Evolutionary conservation across 2,329 filamentous ascomycete species (phyloP).

Genomic region (Chrysosporium queenslandicum): DNA sequence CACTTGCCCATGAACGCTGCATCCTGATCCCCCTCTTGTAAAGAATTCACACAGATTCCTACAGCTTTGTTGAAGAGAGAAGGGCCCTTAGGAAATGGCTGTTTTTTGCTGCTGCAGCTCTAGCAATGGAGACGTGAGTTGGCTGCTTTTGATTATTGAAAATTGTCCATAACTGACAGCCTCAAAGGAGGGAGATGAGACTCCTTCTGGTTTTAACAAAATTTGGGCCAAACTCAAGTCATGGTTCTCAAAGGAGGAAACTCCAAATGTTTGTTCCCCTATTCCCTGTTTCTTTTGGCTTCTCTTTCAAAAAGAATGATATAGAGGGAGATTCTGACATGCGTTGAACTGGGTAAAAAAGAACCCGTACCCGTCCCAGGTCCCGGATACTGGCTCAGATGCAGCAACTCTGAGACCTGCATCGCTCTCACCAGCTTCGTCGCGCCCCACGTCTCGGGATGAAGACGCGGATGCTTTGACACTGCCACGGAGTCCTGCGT

Average conservation of each 20-base stretch:
- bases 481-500: neutral
- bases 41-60: neutral
- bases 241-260: neutral
- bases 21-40: neutral
- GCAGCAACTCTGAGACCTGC: neutral
- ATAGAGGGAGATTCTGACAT: neutral
- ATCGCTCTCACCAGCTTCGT: neutral
- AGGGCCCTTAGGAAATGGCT: neutral
- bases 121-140: neutral
- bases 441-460: conserved; percentile 2
- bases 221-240: neutral
- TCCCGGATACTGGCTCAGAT: neutral
- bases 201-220: neutral
- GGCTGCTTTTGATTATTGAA: neutral
- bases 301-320: neutral
- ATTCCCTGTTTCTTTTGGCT: neutral
- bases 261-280: neutral
- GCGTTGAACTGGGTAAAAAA: neutral
- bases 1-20: neutral
- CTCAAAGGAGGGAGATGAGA: neutral
- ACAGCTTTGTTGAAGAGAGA: neutral
- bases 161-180: neutral
- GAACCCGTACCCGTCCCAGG: neutral
- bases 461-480: neutral
- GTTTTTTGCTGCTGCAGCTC: neutral